Evolutionary conservation across 2,329 filamentous ascomycete genomes (phyloP).

Genomic region (Dothistroma septosporum): DNA sequence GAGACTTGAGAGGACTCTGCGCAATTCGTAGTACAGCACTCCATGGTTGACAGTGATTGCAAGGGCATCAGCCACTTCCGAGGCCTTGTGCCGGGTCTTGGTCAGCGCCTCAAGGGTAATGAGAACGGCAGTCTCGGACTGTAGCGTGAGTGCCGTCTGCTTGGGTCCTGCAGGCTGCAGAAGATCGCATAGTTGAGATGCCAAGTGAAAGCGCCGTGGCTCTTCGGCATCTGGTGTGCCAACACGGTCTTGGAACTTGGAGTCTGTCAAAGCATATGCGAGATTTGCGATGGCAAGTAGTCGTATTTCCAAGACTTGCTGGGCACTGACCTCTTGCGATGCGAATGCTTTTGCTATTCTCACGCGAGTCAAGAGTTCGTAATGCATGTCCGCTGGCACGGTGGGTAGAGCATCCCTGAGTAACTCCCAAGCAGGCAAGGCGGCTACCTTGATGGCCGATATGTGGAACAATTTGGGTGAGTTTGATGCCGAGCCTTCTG

Average conservation of each 20-base stretch:
- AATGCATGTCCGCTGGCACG: slow-evolving; percentile 68
- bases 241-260: slow-evolving; percentile 78
- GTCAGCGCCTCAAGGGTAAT: slow-evolving; percentile 80
- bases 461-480: slow-evolving; percentile 60
- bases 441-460: slow-evolving; percentile 46
- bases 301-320: slow-evolving; percentile 69
- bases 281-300: slow-evolving; percentile 86
- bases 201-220: slow-evolving; percentile 79
- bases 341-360: slow-evolving; percentile 78
- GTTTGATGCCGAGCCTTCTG: slow-evolving; percentile 37
- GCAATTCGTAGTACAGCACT: slow-evolving; percentile 84
- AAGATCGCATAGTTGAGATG: slow-evolving; percentile 87
- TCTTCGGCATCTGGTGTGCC: slow-evolving; percentile 85
- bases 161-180: slow-evolving; percentile 76
- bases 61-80: slow-evolving; percentile 83
- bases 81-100: slow-evolving; percentile 68
- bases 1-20: slow-evolving; percentile 84
- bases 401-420: slow-evolving; percentile 47
- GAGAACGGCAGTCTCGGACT: slow-evolving; percentile 77
- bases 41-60: slow-evolving; percentile 96
- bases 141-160: slow-evolving; percentile 63
- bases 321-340: slow-evolving; percentile 61
- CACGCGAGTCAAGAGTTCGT: slow-evolving; percentile 79
- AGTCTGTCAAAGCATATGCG: slow-evolving; percentile 80
- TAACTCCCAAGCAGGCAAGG: slow-evolving; percentile 41